Evolutionary conservation across 345 rosid genomes (phyloP).

Genomic region (Iberis pinnata): DNA sequence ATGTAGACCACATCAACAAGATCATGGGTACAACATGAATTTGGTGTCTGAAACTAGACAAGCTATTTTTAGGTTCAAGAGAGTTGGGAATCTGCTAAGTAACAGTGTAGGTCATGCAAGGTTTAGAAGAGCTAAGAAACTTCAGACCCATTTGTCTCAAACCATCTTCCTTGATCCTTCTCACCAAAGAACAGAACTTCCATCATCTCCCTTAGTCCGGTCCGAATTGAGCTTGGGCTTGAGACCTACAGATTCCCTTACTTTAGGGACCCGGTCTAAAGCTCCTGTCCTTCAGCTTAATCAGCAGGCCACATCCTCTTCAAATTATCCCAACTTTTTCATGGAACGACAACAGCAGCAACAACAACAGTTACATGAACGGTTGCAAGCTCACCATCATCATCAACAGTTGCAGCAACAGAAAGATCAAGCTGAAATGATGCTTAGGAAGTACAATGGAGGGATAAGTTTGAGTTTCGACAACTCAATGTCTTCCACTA

Average conservation of each 20-base stretch:
- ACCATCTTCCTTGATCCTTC: constrained; percentile 42
- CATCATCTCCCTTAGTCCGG: constrained; percentile 31
- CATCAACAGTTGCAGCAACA: constrained; percentile 40
- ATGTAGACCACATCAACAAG: constrained; percentile 48
- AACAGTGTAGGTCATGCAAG: constrained; percentile 86
- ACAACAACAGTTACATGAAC: constrained; percentile 34
- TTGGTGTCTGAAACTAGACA: constrained; percentile 68
- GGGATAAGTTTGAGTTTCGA: constrained; percentile 58
- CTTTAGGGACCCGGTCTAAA: constrained; percentile 49
- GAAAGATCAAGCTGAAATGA: constrained; percentile 70
- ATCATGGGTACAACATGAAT: constrained; percentile 49
- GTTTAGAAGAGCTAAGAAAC: constrained; percentile 65
- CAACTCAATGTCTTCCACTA: constrained; percentile 47
- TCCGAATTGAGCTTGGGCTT: constrained; percentile 47
- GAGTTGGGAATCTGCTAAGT: constrained; percentile 64
- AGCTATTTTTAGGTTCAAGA: constrained; percentile 83
- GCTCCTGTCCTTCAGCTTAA: constrained; percentile 39
- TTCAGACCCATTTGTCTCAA: constrained; percentile 44
- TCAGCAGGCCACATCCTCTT: constrained; percentile 36
- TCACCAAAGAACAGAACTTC: constrained; percentile 30
- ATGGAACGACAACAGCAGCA: constrained; percentile 38
- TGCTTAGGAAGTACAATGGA: constrained; percentile 52
- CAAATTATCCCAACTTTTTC: constrained; percentile 39
- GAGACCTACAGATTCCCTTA: constrained; percentile 41
- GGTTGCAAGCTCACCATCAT: constrained; percentile 46